These are phyloP conservation scores for Yamadazyma sp. DNA, from an alignment of 805 yeast genomes.

Conservation along the genomic window DNA sequence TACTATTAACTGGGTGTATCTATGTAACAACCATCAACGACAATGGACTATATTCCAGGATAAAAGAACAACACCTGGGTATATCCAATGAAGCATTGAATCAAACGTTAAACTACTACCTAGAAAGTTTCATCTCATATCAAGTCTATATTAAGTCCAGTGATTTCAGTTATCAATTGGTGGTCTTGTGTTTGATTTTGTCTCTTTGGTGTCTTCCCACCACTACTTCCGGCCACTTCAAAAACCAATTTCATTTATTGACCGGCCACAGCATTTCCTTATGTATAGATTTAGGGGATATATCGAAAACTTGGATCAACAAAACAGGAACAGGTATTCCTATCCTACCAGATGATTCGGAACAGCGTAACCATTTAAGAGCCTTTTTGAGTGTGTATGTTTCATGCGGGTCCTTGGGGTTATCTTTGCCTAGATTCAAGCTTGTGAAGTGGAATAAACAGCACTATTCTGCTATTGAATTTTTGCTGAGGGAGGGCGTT, in stretches of 20 bases:
- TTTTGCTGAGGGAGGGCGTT: conserved; percentile 17
- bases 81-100: conserved; percentile 34
- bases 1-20: conserved; percentile 43
- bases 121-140: conserved; percentile 47
- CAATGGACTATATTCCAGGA: conserved; percentile 18
- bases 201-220: conserved; percentile 58
- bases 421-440: conserved; percentile 51
- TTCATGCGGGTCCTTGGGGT: conserved; percentile 51
- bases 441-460: conserved; percentile 48
- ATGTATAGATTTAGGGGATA: conserved; percentile 49
- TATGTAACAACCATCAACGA: conserved; percentile 50
- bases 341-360: conserved; percentile 25
- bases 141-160: conserved; percentile 43
- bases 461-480: conserved; percentile 35
- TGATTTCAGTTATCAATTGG: conserved; percentile 41
- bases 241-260: conserved; percentile 50
- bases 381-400: conserved; percentile 49
- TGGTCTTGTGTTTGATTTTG: conserved; percentile 44
- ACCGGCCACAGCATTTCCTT: conserved; percentile 45
- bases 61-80: conserved; percentile 12
- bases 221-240: conserved; percentile 50
- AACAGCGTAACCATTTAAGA: conserved; percentile 33
- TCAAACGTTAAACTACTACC: conserved; percentile 41
- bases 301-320: conserved; percentile 18
- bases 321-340: conserved; percentile 4